Evolutionary conservation across 805 yeast species (phyloP), one percentile per base, ranked within the genome.

Genomic region (Sugiyamaella mastotermitis): DNA sequence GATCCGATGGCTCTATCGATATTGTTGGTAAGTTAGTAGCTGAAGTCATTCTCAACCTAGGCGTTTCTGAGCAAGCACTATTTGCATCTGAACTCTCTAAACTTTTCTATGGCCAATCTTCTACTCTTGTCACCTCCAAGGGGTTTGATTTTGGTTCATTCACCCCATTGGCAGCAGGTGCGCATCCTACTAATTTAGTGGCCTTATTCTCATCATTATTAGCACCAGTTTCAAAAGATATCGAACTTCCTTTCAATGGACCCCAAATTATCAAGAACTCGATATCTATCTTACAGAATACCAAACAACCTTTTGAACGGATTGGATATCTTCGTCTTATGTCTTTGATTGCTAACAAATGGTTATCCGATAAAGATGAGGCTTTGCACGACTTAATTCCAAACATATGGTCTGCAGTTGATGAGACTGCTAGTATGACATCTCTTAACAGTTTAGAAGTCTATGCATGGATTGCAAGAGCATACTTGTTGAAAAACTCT

Each of bases 381-480:
- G 22, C 35, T 22, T 29, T 21, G n/a, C n/a, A n/a, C n/a, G n/a
- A n/a, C n/a, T n/a, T n/a, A n/a, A n/a, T n/a, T n/a, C n/a, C n/a
- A n/a, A n/a, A n/a, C 3, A 19, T 20, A 13, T 30, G 24, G 21
- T 21, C 24, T 16, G 14, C 9, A 11, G 15, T 25, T 2, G 13
- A 38, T 7, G 17, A 10, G 6, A n/a, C 22, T 7, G 29, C 32
- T 22, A 27, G 13, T 3, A 21, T 22, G 2, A 28, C 21, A 19
- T 38, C 26, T 23, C n/a, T n/a, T n/a, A n/a, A n/a, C n/a, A 37
- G 31, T 18, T 26, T 46, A 7, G 94, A 85, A 54, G 53, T 70
- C 0, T 56, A 68, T 8, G 63, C 80, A 2, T 87, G 95, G 95
- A 58, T 79, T 5, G 62, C 78, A 15, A 87, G 85, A 56, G 88